Conservation (phyloP, 495 filamentous ascomycete species). For the Amniculicola lignicola region DNA sequence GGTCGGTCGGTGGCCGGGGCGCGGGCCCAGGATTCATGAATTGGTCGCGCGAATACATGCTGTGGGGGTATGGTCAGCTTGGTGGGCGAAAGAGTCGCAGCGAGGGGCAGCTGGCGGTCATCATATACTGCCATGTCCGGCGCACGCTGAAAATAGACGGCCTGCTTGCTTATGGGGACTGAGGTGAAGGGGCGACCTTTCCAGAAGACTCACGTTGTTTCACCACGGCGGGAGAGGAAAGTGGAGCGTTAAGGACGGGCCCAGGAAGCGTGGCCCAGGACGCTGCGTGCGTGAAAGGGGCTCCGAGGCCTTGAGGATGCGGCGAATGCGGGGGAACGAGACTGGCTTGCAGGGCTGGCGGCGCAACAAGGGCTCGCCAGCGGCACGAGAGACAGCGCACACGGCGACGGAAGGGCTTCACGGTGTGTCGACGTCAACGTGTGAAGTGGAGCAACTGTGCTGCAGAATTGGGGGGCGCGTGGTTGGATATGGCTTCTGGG, state of each 20-base stretch:
- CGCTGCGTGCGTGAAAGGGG: not conserved
- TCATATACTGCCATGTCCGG: not conserved
- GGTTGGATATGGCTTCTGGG: conserved; percentile 8
- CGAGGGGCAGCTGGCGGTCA: not conserved
- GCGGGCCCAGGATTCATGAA: conserved; percentile 98
- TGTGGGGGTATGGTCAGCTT: conserved; percentile 22
- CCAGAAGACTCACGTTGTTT: conserved; percentile 16
- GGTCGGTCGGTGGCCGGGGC: conserved; percentile 81
- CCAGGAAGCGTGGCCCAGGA: not conserved
- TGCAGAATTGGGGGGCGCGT: not conserved
- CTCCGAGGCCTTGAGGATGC: conserved; percentile 2
- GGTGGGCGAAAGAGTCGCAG: not conserved
- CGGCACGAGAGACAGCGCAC: conserved; percentile 5
- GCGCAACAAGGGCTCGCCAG: conserved; percentile 4
- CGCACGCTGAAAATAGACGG: conserved; percentile 2
- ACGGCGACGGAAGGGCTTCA: not conserved
- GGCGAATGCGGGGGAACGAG: conserved; percentile 23
- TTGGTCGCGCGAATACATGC: conserved; percentile 46
- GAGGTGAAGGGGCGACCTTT: conserved; percentile 3
- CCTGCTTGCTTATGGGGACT: no score
- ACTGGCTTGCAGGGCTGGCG: conserved; percentile 10
- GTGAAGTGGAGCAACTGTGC: not conserved
- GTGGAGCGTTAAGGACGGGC: not conserved
- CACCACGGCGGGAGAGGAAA: conserved; percentile 10
- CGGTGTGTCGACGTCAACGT: not conserved